phyloP scores from a whole-genome alignment of 176 grass and related monocot species.

The Juncus inflexus region DNA sequence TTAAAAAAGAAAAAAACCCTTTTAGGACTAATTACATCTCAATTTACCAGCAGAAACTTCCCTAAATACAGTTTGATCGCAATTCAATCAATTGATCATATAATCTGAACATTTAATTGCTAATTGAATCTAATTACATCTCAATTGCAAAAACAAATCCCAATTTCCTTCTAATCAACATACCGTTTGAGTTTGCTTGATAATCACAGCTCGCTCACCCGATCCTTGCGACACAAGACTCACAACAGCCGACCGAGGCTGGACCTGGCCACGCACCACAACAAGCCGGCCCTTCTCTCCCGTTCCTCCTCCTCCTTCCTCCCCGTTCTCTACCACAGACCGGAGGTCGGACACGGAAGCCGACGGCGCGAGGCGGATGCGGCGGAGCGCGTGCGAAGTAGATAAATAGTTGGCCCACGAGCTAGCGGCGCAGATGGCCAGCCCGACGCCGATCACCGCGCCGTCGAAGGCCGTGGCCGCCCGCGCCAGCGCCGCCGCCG shows the following conservation, averaged over 20 bases:
- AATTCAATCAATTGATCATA: no score
- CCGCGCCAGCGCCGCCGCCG: conserved; percentile 50
- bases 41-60: no score
- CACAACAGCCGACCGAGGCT: conserved; percentile 22
- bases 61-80: no score
- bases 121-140: not conserved
- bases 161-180: not conserved
- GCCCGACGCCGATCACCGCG: conserved; percentile 63
- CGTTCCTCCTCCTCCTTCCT: conserved; percentile 1
- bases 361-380: conserved; percentile 52
- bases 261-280: conserved; percentile 60
- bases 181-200: conserved; percentile 66
- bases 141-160: not conserved
- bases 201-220: conserved; percentile 48
- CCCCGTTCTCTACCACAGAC: conserved; percentile 35
- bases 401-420: conserved; percentile 70
- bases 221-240: conserved; percentile 46
- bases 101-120: not conserved
- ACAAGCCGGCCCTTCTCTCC: conserved; percentile 19
- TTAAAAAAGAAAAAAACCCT: not conserved
- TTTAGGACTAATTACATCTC: no score
- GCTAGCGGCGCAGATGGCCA: conserved; percentile 43
- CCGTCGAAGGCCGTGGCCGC: conserved; percentile 66
- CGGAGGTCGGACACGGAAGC: conserved; percentile 46
- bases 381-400: conserved; percentile 45